phyloP scores from a whole-genome alignment of 768 basidiomycete genomes.

The Dentipellis sp. region DNA sequence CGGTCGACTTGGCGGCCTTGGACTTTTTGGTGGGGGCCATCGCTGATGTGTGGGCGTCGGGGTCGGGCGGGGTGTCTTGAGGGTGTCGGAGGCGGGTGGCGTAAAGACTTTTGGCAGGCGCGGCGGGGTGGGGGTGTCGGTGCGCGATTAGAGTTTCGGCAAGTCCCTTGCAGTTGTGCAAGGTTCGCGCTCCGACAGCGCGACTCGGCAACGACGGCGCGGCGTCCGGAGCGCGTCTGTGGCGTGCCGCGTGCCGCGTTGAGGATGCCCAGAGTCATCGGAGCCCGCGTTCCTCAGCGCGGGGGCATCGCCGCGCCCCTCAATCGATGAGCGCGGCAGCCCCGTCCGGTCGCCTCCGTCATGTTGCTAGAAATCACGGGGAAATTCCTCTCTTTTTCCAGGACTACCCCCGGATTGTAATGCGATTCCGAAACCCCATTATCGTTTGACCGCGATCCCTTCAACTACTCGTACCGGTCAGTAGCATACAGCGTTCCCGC shows the following conservation, averaged over 20 bases:
- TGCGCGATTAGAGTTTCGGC: slow-evolving; percentile 1
- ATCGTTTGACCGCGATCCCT: too few relatives aligned
- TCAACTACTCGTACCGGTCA: too few relatives aligned
- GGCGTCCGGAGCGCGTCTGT: not conserved
- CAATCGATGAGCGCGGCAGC: not conserved
- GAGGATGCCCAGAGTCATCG: too few relatives aligned
- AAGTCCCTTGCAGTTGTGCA: not conserved
- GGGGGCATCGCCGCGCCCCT: not conserved
- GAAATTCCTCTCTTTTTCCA: too few relatives aligned
- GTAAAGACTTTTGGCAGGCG: slow-evolving; percentile 8
- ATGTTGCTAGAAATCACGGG: too few relatives aligned
- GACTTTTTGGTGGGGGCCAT: slow-evolving; percentile 97
- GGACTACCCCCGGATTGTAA: too few relatives aligned
- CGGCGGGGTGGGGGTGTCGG: slow-evolving; percentile 5
- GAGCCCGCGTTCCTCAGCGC: not conserved
- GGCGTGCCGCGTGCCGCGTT: too few relatives aligned
- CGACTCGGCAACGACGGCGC: not conserved
- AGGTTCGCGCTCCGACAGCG: not conserved
- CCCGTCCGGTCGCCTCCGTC: too few relatives aligned
- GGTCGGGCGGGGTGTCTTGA: slow-evolving; percentile 6
- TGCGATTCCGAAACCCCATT: too few relatives aligned
- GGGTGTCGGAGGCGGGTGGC: slow-evolving; percentile 4
- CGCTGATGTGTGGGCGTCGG: slow-evolving; percentile 20
- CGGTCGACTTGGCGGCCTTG: slow-evolving; percentile 86
- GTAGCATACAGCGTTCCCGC: not conserved